Percentiles rank a stretch among this genome's conserved stretches.
Conservation (phyloP, 176 grass and related monocot genomes). For the Lolium rigidum region DNA sequence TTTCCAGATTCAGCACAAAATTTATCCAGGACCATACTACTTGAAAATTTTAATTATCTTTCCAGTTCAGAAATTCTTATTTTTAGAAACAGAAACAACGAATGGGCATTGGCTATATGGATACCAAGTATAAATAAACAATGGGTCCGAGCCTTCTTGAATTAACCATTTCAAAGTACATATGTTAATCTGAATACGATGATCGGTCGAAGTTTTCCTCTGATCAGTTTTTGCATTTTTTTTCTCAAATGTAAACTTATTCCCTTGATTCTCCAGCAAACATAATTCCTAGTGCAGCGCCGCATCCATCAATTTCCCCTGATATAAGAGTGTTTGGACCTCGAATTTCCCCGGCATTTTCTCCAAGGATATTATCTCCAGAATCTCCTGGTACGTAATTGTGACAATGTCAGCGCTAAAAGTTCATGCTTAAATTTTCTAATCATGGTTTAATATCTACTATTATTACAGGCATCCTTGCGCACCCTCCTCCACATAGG, state of each 20-base stretch:
- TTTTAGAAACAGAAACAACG: neutral
- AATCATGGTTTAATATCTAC: constrained; percentile 19
- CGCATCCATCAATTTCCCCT: constrained; percentile 47
- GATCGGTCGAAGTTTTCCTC: constrained; percentile 6
- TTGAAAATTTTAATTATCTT: constrained; percentile 1
- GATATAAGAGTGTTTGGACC: constrained; percentile 40
- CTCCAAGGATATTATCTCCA: constrained; percentile 52
- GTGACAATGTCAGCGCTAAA: constrained; percentile 1
- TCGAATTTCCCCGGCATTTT: constrained; percentile 52
- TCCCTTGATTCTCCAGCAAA: constrained; percentile 40
- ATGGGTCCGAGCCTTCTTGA: constrained; percentile 9
- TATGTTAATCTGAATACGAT: neutral
- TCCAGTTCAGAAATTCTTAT: neutral
- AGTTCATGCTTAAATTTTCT: constrained; percentile 29
- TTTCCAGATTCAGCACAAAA: neutral
- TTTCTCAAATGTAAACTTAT: constrained; percentile 1
- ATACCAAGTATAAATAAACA: neutral
- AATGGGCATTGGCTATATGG: constrained; percentile 3
- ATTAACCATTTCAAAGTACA: constrained; percentile 7
- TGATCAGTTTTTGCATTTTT: constrained; percentile 26
- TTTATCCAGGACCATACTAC: neutral
- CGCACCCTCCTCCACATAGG: constrained; percentile 43
- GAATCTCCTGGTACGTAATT: constrained; percentile 63
- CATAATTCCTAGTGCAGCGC: constrained; percentile 42
- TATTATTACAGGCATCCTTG: constrained; percentile 49